These are phyloP conservation scores for Camelina neglecta DNA, from an alignment of 345 rosid species.

Conservation along the genomic window DNA sequence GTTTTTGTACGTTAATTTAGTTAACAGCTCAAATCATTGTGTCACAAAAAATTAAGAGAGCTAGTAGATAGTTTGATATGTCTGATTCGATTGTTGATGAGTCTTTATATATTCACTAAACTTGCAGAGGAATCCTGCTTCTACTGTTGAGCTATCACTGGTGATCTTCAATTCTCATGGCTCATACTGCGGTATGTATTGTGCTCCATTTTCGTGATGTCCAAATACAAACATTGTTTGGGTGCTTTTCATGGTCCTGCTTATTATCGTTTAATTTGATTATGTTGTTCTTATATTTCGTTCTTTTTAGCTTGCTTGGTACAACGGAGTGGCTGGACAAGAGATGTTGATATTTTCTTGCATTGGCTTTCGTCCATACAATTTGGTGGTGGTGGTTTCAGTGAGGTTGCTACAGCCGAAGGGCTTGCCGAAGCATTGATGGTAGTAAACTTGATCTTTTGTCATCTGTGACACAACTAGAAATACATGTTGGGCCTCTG, in stretches of 20 bases:
- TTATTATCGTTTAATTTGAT: not conserved
- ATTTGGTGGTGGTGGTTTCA: slow-evolving; percentile 93
- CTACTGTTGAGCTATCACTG: slow-evolving; percentile 70
- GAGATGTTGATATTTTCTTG: slow-evolving; percentile 75
- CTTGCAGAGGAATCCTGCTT: slow-evolving; percentile 65
- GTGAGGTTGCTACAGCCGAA: slow-evolving; percentile 94
- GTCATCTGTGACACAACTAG: slow-evolving; percentile 20
- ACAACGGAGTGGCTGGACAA: slow-evolving; percentile 96
- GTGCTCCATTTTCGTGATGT: slow-evolving; percentile 21
- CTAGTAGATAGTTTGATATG: slow-evolving; percentile 10
- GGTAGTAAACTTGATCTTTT: slow-evolving; percentile 52
- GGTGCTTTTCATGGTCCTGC: slow-evolving; percentile 18
- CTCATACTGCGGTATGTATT: slow-evolving; percentile 61
- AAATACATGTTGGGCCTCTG: slow-evolving; percentile 2
- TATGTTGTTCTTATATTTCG: not conserved
- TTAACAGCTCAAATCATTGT: not conserved
- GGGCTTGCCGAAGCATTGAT: slow-evolving; percentile 96
- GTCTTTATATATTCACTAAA: slow-evolving; percentile 20
- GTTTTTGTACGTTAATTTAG: not conserved
- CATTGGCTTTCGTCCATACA: slow-evolving; percentile 80
- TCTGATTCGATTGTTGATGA: slow-evolving; percentile 19
- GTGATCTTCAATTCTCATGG: slow-evolving; percentile 88
- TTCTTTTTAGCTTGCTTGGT: slow-evolving; percentile 78
- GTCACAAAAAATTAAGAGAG: not conserved
- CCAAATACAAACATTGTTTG: slow-evolving; percentile 18